Evolutionary conservation across 345 rosid species (phyloP).

Genomic region (Excoecaria agallocha): DNA sequence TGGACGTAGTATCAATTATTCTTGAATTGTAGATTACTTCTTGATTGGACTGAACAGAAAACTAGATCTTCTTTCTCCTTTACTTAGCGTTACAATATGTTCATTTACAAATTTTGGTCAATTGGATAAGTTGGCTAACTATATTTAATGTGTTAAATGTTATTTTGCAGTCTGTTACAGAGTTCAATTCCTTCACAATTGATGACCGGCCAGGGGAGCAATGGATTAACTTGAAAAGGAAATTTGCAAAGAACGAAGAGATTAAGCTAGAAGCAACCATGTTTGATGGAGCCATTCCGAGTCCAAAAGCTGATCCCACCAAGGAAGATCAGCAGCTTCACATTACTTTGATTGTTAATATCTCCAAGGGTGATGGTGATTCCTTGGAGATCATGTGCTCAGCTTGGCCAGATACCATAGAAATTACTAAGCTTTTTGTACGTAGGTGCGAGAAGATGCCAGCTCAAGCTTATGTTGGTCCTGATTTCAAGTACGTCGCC

Average conservation of each 20-base stretch:
- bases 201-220: constrained; percentile 78
- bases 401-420: constrained; percentile 75
- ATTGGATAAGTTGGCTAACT: background rate
- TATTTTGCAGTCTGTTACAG: constrained; percentile 43
- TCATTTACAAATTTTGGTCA: background rate
- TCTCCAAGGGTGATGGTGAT: constrained; percentile 54
- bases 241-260: constrained; percentile 60
- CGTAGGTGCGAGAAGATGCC: constrained; percentile 32
- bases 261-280: constrained; percentile 79
- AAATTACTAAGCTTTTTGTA: constrained; percentile 53
- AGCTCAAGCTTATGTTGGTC: constrained; percentile 53
- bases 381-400: constrained; percentile 71
- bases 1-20: background rate
- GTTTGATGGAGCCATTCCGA: constrained; percentile 69
- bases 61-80: too few species aligned
- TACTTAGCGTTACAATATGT: background rate
- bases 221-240: constrained; percentile 69
- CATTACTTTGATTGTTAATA: constrained; percentile 65
- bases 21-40: background rate
- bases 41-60: background rate
- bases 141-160: background rate
- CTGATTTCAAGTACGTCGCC: constrained; percentile 62
- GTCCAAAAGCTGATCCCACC: constrained; percentile 31
- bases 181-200: constrained; percentile 51
- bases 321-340: constrained; percentile 53